A percentile compares a stretch with the other conserved stretches of the same genome.
phyloP scores from a whole-genome alignment of 2,329 filamentous ascomycete genomes.

The Fusarium mundagurra region DNA sequence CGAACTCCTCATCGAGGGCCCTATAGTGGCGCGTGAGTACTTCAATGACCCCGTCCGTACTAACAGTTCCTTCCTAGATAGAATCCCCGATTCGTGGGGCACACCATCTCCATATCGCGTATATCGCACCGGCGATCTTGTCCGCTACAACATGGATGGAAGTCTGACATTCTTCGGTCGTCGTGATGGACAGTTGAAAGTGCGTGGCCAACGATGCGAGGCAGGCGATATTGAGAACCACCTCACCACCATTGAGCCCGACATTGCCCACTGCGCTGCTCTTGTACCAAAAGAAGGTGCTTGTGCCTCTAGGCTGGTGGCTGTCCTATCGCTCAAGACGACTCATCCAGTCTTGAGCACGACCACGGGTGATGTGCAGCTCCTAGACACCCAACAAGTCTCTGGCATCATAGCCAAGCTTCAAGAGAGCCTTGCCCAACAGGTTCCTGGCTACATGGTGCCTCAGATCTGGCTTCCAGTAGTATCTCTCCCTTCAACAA shows the following conservation, averaged over 20 bases:
- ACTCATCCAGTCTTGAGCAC: background rate
- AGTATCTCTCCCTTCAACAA: background rate
- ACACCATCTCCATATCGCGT: background rate
- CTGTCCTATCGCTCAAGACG: background rate
- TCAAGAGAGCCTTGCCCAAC: background rate
- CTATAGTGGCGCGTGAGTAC: background rate
- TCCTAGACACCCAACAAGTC: background rate
- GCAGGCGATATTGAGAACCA: background rate
- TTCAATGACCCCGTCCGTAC: background rate
- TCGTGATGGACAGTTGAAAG: background rate
- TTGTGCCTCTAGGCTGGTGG: background rate
- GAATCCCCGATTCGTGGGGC: background rate
- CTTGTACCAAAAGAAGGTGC: background rate
- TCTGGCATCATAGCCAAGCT: background rate
- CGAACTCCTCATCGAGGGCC: background rate
- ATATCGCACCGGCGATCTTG: background rate
- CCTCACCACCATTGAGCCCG: background rate
- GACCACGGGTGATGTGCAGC: background rate
- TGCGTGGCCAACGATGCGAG: background rate
- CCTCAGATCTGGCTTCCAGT: constrained; percentile 11
- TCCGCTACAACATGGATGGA: background rate
- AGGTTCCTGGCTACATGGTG: constrained; percentile 29
- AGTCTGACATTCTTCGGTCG: background rate
- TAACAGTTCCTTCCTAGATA: background rate
- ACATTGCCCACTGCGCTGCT: background rate